A percentile compares a stretch with the other conserved stretches of the same genome.
phyloP scores from a whole-genome alignment of 1,139 yeast genomes.

The Taiozyma sp. region DNA sequence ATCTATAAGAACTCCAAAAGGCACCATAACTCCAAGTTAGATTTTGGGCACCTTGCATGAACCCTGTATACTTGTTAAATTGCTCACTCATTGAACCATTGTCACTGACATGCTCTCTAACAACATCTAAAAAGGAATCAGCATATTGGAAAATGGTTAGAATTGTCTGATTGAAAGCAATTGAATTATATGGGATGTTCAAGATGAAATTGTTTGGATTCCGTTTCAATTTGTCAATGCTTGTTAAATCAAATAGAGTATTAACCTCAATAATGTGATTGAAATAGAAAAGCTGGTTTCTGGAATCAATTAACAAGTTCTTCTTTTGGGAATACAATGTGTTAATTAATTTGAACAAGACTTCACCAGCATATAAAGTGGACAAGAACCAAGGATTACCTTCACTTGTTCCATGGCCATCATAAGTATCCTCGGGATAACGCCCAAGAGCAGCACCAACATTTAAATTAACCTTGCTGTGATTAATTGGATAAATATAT shows the following conservation, averaged over 20 bases:
- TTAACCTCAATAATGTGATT: slow-evolving; percentile 22
- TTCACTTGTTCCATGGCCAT: slow-evolving; percentile 65
- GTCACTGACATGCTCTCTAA: slow-evolving; percentile 64
- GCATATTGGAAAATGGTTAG: slow-evolving; percentile 49
- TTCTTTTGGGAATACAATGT: slow-evolving; percentile 28
- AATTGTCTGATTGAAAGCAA: slow-evolving; percentile 41
- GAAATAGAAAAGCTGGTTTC: slow-evolving; percentile 23
- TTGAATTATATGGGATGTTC: slow-evolving; percentile 39
- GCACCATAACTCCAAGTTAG: slow-evolving; percentile 92
- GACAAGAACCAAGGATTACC: slow-evolving; percentile 97
- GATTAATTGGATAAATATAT: slow-evolving; percentile 69
- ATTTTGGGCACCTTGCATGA: slow-evolving; percentile 79
- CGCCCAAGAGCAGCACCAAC: slow-evolving; percentile 79
- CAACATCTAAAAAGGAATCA: slow-evolving; percentile 70
- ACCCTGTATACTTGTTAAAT: slow-evolving; percentile 75
- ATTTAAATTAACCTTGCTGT: slow-evolving; percentile 34
- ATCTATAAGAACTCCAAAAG: slow-evolving; percentile 63
- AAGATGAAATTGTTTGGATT: slow-evolving; percentile 8
- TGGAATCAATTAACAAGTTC: slow-evolving; percentile 28
- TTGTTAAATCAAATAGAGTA: slow-evolving; percentile 1
- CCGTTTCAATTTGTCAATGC: slow-evolving; percentile 1
- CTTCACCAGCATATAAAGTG: slow-evolving; percentile 67
- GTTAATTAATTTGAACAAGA: slow-evolving; percentile 33
- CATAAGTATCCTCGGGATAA: slow-evolving; percentile 90
- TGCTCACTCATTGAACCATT: slow-evolving; percentile 89